Evolutionary conservation across 306 rosid genomes (phyloP).

Genomic region (Sesbania bispinosa): DNA sequence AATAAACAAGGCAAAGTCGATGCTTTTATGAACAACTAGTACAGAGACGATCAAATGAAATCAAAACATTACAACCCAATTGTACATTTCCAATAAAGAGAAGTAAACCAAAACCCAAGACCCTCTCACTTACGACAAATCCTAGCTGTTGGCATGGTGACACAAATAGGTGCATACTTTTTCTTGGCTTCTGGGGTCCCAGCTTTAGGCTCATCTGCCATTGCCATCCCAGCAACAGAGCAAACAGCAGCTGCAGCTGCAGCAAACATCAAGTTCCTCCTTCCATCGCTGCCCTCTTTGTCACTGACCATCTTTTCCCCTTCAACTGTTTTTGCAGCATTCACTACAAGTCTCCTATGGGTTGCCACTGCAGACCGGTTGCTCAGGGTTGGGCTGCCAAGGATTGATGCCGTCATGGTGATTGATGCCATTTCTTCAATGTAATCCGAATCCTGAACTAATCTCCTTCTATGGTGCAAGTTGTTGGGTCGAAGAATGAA

Average conservation of each 20-base stretch:
- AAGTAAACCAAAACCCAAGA: neutral
- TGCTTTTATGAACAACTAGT: slow-evolving; percentile 18
- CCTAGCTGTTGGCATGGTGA: slow-evolving; percentile 49
- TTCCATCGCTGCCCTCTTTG: slow-evolving; percentile 31
- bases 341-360: neutral
- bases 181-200: slow-evolving; percentile 50
- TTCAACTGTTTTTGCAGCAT: slow-evolving; percentile 16
- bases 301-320: slow-evolving; percentile 28
- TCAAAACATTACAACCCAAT: slow-evolving; percentile 9
- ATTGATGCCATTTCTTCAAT: slow-evolving; percentile 38
- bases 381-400: slow-evolving; percentile 13
- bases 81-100: neutral
- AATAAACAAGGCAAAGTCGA: slow-evolving; percentile 1
- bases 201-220: slow-evolving; percentile 37
- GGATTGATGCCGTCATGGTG: slow-evolving; percentile 43
- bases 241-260: slow-evolving; percentile 37
- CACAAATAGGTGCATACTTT: slow-evolving; percentile 47
- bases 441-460: neutral
- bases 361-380: neutral
- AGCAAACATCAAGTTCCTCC: slow-evolving; percentile 41
- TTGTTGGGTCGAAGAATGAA: slow-evolving; percentile 3
- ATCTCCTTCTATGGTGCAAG: neutral
- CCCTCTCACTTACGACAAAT: slow-evolving; percentile 41
- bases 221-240: slow-evolving; percentile 33
- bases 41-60: neutral